These are phyloP conservation scores for Murraya paniculata DNA, from an alignment of 345 rosid genomes.

Conservation along the genomic window DNA sequence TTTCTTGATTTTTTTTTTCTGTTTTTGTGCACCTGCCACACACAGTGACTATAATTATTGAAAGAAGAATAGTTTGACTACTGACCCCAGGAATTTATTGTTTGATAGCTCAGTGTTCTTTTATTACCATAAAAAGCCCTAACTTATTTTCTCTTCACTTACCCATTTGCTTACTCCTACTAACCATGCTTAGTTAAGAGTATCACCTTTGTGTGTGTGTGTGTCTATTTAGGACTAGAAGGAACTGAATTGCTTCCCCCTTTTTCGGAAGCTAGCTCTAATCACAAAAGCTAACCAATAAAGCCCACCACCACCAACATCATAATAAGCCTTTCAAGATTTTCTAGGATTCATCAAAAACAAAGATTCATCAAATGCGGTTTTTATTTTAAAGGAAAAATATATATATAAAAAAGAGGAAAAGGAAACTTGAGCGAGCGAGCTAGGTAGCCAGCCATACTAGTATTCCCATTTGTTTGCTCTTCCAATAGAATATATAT, in stretches of 20 bases:
- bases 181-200: not conserved
- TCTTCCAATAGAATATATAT: slow-evolving; percentile 5
- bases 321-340: slow-evolving; percentile 33
- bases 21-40: too few species aligned
- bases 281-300: slow-evolving; percentile 13
- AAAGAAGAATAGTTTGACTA: not conserved
- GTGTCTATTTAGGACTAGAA: not conserved
- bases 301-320: slow-evolving; percentile 16
- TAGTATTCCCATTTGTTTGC: slow-evolving; percentile 6
- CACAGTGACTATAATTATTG: not conserved
- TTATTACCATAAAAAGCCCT: slow-evolving; percentile 24
- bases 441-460: not conserved
- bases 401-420: not conserved
- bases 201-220: not conserved
- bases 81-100: not conserved
- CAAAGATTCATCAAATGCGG: not conserved
- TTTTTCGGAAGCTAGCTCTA: slow-evolving; percentile 16
- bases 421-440: slow-evolving; percentile 2
- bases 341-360: slow-evolving; percentile 35
- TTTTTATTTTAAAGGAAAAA: not conserved
- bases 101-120: not conserved
- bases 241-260: slow-evolving; percentile 23
- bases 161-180: not conserved
- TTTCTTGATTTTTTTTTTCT: too few species aligned
- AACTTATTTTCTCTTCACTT: not conserved